Evolutionary conservation across 164 flowering plant genomes (phyloP).

Genomic region (Chimonanthus salicifolius): DNA sequence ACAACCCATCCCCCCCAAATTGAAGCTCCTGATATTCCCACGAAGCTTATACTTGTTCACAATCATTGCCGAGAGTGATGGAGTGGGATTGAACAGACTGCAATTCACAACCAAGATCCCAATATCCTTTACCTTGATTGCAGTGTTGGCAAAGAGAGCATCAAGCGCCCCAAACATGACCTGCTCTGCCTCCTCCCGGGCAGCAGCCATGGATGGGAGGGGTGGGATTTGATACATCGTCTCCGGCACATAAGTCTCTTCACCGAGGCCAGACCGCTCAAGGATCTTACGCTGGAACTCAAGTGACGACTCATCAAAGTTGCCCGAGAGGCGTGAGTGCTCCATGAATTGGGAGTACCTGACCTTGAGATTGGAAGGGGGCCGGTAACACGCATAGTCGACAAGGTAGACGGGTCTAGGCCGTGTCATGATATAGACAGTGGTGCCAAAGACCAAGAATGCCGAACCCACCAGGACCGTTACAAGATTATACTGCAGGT

Average conservation of each 20-base stretch:
- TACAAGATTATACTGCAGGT: conserved; percentile 57
- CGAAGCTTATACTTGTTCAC: conserved; percentile 66
- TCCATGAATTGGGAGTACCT: conserved; percentile 14
- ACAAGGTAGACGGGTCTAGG: conserved; percentile 35
- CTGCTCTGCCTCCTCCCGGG: conserved; percentile 12
- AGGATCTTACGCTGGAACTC: conserved; percentile 21
- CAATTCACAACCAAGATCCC: conserved; percentile 79
- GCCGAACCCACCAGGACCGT: conserved; percentile 40
- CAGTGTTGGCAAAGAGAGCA: conserved; percentile 40
- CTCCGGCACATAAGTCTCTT: conserved; percentile 19
- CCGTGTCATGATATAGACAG: conserved; percentile 37
- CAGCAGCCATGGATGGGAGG: conserved; percentile 15
- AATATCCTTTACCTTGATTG: conserved; percentile 57
- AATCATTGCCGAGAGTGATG: conserved; percentile 75
- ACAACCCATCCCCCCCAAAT: conserved; percentile 87
- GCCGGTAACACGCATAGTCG: conserved; percentile 35
- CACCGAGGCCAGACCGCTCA: conserved; percentile 22
- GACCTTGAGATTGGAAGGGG: conserved; percentile 19
- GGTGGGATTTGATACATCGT: conserved; percentile 18
- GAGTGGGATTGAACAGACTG: conserved; percentile 74
- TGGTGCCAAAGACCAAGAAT: conserved; percentile 33
- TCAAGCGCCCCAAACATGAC: conserved; percentile 81
- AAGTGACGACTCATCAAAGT: conserved; percentile 7
- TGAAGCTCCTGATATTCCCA: conserved; percentile 55
- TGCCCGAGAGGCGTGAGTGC: conserved; percentile 16